Base-by-base conservation (phyloP, 2,329 filamentous ascomycete genomes). In the Beauveria medogensis region DNA sequence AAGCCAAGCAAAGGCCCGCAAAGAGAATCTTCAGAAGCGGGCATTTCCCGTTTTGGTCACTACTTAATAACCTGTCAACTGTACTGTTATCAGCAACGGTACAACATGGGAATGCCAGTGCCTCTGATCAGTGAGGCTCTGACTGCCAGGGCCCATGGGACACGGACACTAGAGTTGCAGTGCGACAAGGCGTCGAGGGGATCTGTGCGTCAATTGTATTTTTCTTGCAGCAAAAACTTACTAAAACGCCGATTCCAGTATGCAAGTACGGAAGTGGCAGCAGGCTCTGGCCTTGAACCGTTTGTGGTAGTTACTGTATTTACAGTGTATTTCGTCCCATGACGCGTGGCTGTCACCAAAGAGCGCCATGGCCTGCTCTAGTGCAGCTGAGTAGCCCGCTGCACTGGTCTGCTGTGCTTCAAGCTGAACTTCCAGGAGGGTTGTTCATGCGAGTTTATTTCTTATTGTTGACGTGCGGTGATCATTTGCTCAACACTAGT, bases 121-220 rank as follows among this genome's bases (percentile, higher is more conserved):
- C n/a, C 26, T n/a, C 34, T 20, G 7, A 37, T 28, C 37, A 54
- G 9, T 8, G 34, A 41, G 30, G 51, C 30, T 16, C 37, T 41
- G 52, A 44, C 18, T 24, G 28, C 16, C 30, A 43, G 37, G 22
- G 43, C 28, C 55, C 20, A 40, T 48, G 55, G 55, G 44, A 58
- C 56, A 59, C 56, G 37, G 56, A 59, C 56, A 9, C 56, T 51
- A 52, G 47, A 34, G 47, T 52, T 22, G 56, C 34, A 59, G 28
- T 54, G 57, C 57, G 57, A 53, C 37, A 34, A 52, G 48, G 40
- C 41, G 28, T 52, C 26, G n/a, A 40, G 20, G 56, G 57, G 57
- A 59, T 59, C 57, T 59, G 57, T 59, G 57, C 48, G 40, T 41
- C n/a, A 28, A 53, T 28, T 28, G 20, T 3, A 24, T 47, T 12